phyloP scores from a whole-genome alignment of 306 rosid genomes.

The Trifolium dubium region DNA sequence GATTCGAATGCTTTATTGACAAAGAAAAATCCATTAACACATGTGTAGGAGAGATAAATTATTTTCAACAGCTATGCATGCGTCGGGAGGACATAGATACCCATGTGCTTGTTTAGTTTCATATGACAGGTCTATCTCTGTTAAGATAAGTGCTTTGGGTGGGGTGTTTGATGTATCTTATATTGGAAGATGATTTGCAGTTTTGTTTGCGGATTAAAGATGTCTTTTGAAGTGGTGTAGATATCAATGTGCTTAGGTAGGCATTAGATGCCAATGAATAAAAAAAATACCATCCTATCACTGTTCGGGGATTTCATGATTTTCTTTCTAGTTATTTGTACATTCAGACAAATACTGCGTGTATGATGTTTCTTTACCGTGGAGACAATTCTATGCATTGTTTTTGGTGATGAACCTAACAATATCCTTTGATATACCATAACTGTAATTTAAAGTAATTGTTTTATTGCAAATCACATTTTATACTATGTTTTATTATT shows the following conservation, averaged over 20 bases:
- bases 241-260: constrained; percentile 1
- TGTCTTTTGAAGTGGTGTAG: constrained; percentile 15
- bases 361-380: not conserved
- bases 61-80: constrained; percentile 7
- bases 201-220: constrained; percentile 9
- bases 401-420: constrained; percentile 24
- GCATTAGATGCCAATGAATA: constrained; percentile 3
- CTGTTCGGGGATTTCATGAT: constrained; percentile 6
- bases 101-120: constrained; percentile 28
- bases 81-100: not conserved
- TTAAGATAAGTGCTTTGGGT: constrained; percentile 15
- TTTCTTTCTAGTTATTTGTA: constrained; percentile 17
- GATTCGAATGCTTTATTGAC: constrained; percentile 1
- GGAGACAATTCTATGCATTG: constrained; percentile 29
- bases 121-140: constrained; percentile 17
- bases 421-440: constrained; percentile 26
- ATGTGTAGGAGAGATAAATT: not conserved
- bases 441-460: constrained; percentile 8
- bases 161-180: constrained; percentile 23
- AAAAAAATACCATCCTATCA: constrained; percentile 12
- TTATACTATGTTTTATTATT: constrained; percentile 12
- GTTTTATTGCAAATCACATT: constrained; percentile 8
- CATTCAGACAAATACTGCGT: constrained; percentile 18
- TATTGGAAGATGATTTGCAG: constrained; percentile 12
- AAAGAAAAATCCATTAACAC: constrained; percentile 1